Percentiles rank a stretch among this genome's conserved stretches.
Evolutionary conservation across 352 stramenopile genomes (phyloP).

Genomic region (Globisporangium echinulatum): DNA sequence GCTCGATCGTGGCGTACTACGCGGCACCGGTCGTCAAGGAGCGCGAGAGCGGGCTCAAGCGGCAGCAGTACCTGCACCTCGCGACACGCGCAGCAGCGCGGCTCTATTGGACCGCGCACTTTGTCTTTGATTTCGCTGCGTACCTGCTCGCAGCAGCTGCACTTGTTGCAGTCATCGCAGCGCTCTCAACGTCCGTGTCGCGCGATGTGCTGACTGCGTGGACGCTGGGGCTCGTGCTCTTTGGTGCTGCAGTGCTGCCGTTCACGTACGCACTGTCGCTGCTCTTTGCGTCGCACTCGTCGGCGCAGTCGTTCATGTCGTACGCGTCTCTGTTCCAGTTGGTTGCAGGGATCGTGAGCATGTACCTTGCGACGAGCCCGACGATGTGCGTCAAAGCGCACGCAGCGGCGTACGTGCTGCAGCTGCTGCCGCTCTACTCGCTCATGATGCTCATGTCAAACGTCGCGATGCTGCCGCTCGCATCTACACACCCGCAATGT

Average conservation of each 20-base stretch:
- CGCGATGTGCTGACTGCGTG: constrained; percentile 39
- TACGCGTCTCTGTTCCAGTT: constrained; percentile 37
- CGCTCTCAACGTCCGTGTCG: constrained; percentile 35
- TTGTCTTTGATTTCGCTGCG: constrained; percentile 53
- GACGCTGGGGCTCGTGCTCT: constrained; percentile 38
- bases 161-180: constrained; percentile 25
- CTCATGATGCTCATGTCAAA: constrained; percentile 43
- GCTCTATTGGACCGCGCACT: constrained; percentile 65
- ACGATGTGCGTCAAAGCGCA: constrained; percentile 41
- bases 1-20: constrained; percentile 61
- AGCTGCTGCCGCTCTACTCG: constrained; percentile 43
- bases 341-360: constrained; percentile 14
- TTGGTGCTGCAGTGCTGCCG: constrained; percentile 52
- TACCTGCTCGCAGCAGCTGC: constrained; percentile 27
- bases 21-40: constrained; percentile 61
- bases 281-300: constrained; percentile 41
- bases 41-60: constrained; percentile 62
- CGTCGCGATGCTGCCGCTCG: constrained; percentile 25
- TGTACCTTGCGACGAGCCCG: constrained; percentile 38
- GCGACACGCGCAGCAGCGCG: constrained; percentile 34
- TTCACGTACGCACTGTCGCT: constrained; percentile 56
- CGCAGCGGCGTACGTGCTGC: constrained; percentile 32
- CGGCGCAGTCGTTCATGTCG: constrained; percentile 53
- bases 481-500: constrained; percentile 37
- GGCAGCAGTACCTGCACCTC: constrained; percentile 66